These are phyloP conservation scores for Amoebophrya sp. DNA, from an alignment of 169 alveolate genomes.

Conservation along the genomic window DNA sequence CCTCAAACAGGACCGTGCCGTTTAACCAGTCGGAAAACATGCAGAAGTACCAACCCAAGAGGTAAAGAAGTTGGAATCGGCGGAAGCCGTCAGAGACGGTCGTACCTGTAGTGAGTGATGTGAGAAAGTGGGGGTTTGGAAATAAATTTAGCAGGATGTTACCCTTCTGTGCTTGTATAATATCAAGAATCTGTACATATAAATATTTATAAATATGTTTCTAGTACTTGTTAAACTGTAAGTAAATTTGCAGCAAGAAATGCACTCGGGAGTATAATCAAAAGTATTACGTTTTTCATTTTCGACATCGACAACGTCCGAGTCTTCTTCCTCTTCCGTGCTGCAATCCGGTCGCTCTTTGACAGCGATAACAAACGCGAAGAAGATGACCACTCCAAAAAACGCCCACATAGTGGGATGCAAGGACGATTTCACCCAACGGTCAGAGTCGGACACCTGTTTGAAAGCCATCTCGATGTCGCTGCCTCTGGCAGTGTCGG, in stretches of 20 bases:
- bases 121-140: too few relatives aligned
- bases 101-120: too few relatives aligned
- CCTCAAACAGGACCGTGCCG: not conserved
- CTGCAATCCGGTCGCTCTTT: conserved; percentile 3
- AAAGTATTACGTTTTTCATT: not conserved
- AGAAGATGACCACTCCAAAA: not conserved
- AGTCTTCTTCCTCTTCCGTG: not conserved
- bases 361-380: not conserved
- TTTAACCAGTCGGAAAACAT: not conserved
- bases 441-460: not conserved
- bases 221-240: not conserved
- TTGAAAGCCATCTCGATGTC: too few relatives aligned
- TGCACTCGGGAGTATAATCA: not conserved
- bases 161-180: too few relatives aligned
- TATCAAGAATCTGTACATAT: not conserved
- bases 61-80: not conserved
- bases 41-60: not conserved
- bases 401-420: not conserved
- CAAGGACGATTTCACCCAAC: not conserved
- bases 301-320: not conserved
- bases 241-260: too few relatives aligned
- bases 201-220: not conserved
- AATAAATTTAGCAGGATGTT: too few relatives aligned
- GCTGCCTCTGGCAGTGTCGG: too few relatives aligned
- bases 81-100: not conserved